phyloP scores from a whole-genome alignment of 192 early-diverging fungal genomes.

The Spizellomyces sp. region DNA sequence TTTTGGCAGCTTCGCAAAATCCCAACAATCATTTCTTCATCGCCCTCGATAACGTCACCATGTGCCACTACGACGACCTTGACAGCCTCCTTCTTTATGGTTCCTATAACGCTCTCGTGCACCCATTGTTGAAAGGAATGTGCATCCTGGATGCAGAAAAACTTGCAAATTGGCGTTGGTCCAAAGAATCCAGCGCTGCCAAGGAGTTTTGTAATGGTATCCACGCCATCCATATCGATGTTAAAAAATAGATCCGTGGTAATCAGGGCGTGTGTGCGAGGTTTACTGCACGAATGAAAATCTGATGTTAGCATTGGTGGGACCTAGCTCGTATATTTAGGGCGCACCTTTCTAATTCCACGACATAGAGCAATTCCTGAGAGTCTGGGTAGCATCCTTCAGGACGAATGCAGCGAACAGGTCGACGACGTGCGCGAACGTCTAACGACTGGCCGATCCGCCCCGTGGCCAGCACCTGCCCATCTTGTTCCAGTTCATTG shows the following conservation, averaged over 20 bases:
- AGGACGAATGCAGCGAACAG: background rate
- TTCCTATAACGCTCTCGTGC: background rate
- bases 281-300: background rate
- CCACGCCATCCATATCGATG: background rate
- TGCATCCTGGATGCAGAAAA: background rate
- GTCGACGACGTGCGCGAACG: no score
- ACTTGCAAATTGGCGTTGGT: background rate
- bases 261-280: background rate
- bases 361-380: background rate
- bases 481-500: background rate
- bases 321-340: background rate
- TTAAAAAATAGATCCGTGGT: background rate
- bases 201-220: background rate
- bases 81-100: background rate
- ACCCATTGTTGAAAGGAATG: background rate
- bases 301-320: background rate
- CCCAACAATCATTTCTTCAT: background rate
- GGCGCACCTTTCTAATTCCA: background rate
- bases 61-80: background rate
- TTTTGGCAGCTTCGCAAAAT: background rate
- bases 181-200: constrained; percentile 1
- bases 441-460: background rate
- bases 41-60: background rate
- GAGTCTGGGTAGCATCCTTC: background rate
- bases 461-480: background rate